These are phyloP conservation scores for Penstemon newberryi DNA, from an alignment of 257 asterid species.

Conservation along the genomic window DNA sequence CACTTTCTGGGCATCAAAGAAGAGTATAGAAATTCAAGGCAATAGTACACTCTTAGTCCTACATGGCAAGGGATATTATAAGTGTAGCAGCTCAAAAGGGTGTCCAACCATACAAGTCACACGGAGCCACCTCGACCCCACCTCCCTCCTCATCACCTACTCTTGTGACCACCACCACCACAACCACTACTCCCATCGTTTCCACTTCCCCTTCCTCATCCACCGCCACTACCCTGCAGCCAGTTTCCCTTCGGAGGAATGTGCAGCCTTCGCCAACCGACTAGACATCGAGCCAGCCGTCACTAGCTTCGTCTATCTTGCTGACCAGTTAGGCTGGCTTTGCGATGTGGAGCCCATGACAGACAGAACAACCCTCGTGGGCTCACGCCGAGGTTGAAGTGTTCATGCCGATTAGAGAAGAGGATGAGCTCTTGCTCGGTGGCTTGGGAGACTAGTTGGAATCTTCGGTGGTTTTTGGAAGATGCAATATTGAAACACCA, in stretches of 20 bases:
- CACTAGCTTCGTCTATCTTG: constrained; percentile 47
- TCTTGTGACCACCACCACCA: constrained; percentile 22
- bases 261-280: constrained; percentile 35
- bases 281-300: constrained; percentile 43
- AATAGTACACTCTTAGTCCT: too few species aligned
- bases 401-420: constrained; percentile 62
- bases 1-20: too few species aligned
- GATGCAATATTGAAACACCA: too few species aligned
- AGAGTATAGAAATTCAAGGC: too few species aligned
- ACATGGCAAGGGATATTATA: constrained; percentile 18
- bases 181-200: constrained; percentile 7
- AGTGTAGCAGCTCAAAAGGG: constrained; percentile 30
- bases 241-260: constrained; percentile 40
- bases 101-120: constrained; percentile 26
- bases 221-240: background rate
- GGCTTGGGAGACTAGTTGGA: constrained; percentile 85
- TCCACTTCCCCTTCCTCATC: too few species aligned
- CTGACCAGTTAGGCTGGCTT: constrained; percentile 72
- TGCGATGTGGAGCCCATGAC: constrained; percentile 51
- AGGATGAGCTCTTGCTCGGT: constrained; percentile 67
- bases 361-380: constrained; percentile 56
- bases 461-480: constrained; percentile 51
- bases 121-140: constrained; percentile 21
- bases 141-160: constrained; percentile 21
- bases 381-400: constrained; percentile 41